These are phyloP conservation scores for Cordyceps cateniannulata DNA, from an alignment of 2,329 filamentous ascomycete species.

Conservation along the genomic window DNA sequence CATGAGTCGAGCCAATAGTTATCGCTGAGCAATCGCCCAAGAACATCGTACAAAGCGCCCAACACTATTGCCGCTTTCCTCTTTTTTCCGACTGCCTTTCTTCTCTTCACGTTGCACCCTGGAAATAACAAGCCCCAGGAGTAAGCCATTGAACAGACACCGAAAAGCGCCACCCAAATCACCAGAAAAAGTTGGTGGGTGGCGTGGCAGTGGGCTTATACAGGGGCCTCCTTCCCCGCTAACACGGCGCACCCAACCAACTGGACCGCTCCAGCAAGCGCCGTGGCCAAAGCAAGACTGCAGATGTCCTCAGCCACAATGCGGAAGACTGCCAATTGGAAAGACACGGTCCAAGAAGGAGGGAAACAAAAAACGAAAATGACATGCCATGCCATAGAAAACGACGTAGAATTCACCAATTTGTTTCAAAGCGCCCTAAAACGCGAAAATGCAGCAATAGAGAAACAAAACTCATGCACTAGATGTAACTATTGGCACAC, in stretches of 20 bases:
- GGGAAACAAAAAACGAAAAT: not conserved
- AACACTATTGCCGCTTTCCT: not conserved
- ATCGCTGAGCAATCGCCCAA: not conserved
- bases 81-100: not conserved
- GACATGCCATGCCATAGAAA: not conserved
- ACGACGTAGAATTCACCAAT: no score
- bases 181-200: not conserved
- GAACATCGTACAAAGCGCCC: not conserved
- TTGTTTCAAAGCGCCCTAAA: not conserved
- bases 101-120: not conserved
- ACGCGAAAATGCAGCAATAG: not conserved
- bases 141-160: not conserved
- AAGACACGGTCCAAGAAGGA: not conserved
- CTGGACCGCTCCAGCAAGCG: slow-evolving; percentile 1
- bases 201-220: not conserved
- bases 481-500: no score
- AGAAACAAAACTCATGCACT: not conserved
- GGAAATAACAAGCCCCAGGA: not conserved
- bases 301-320: not conserved
- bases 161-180: not conserved
- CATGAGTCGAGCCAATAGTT: no score
- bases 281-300: not conserved
- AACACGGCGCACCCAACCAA: not conserved
- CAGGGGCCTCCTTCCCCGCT: not conserved
- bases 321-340: not conserved